Conservation (phyloP, 768 basidiomycete genomes). For the Lactifluus hygrophoroides region DNA sequence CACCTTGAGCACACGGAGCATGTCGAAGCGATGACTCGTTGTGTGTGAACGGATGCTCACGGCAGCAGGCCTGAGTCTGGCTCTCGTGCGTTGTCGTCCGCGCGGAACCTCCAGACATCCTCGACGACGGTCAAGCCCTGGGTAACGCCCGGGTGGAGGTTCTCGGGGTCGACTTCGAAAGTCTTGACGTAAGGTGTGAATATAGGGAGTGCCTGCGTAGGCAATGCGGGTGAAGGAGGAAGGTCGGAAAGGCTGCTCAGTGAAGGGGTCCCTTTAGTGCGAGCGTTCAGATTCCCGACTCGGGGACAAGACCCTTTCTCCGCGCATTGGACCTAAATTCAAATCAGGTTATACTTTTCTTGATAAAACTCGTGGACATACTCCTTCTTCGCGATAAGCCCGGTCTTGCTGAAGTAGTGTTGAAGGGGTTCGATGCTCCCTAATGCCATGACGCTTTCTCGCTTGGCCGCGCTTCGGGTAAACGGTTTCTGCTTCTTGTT, state of each 20-base stretch:
- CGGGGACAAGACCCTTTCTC: slow-evolving; percentile 58
- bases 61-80: slow-evolving; percentile 6
- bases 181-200: slow-evolving; percentile 53
- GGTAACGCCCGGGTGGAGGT: slow-evolving; percentile 66
- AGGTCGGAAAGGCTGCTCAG: slow-evolving; percentile 41
- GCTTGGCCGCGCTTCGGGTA: slow-evolving; percentile 83
- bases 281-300: slow-evolving; percentile 44
- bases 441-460: slow-evolving; percentile 87
- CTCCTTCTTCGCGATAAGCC: slow-evolving; percentile 65
- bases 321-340: slow-evolving; percentile 39
- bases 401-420: slow-evolving; percentile 89
- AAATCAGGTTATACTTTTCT: slow-evolving; percentile 1
- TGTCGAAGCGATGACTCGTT: slow-evolving; percentile 35
- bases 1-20: slow-evolving; percentile 63
- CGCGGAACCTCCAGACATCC: slow-evolving; percentile 50
- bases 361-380: slow-evolving; percentile 31
- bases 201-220: slow-evolving; percentile 35
- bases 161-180: slow-evolving; percentile 67
- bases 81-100: background rate
- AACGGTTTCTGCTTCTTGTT: slow-evolving; percentile 80
- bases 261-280: slow-evolving; percentile 31
- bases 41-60: slow-evolving; percentile 6
- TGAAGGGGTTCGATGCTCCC: slow-evolving; percentile 97
- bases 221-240: slow-evolving; percentile 60
- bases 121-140: slow-evolving; percentile 62